phyloP scores from a whole-genome alignment of 176 grass and related monocot genomes.

The Areca catechu region DNA sequence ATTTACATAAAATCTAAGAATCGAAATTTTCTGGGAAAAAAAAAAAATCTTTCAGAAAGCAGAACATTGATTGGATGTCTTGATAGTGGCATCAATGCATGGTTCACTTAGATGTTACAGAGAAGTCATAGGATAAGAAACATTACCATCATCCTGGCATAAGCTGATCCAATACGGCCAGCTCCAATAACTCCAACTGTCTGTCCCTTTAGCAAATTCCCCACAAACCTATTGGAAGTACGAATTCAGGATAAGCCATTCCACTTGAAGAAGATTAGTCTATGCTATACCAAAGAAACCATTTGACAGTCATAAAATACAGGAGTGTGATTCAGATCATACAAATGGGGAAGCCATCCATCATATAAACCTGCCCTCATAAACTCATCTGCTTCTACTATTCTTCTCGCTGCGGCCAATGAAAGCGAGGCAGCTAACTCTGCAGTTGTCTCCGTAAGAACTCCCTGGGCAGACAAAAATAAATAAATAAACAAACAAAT shows the following conservation, averaged over 20 bases:
- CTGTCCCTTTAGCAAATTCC: slow-evolving; percentile 88
- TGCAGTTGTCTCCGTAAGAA: slow-evolving; percentile 90
- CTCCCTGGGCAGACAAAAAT: slow-evolving; percentile 30
- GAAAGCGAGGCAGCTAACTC: slow-evolving; percentile 74
- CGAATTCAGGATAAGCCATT: too few relatives aligned
- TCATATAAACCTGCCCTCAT: slow-evolving; percentile 85
- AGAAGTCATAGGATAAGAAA: not conserved
- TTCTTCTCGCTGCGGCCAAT: slow-evolving; percentile 56
- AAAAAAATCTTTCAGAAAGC: too few relatives aligned
- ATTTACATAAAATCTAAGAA: too few relatives aligned
- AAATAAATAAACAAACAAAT: not conserved
- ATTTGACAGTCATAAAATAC: too few relatives aligned
- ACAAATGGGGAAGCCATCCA: slow-evolving; percentile 93
- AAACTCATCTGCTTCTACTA: slow-evolving; percentile 76
- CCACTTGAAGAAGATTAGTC: too few relatives aligned
- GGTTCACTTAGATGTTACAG: not conserved
- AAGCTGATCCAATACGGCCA: slow-evolving; percentile 82
- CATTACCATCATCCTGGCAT: slow-evolving; percentile 89
- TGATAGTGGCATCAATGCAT: too few relatives aligned
- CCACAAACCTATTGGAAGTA: slow-evolving; percentile 47
- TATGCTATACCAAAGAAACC: too few relatives aligned
- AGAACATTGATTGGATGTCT: too few relatives aligned
- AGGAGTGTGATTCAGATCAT: slow-evolving; percentile 2
- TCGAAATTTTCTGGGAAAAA: too few relatives aligned
- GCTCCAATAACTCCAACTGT: slow-evolving; percentile 92